Conservation (phyloP, 768 basidiomycete species). For the Udeniomyces megalosporus region DNA sequence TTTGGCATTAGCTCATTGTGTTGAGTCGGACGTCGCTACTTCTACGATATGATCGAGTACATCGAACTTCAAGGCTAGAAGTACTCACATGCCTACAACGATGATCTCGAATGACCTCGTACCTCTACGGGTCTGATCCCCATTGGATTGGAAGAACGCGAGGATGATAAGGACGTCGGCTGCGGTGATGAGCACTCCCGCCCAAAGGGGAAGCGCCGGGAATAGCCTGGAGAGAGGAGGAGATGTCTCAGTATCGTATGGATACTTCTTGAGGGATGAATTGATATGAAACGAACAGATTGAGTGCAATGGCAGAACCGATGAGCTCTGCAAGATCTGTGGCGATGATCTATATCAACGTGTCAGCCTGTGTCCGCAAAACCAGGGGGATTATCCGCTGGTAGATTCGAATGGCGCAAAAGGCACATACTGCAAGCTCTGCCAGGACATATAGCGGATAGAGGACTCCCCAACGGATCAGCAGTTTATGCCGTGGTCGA, state of each 20-base stretch:
- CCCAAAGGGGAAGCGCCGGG: slow-evolving; percentile 51
- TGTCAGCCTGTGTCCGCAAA: neutral
- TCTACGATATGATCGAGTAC: no score
- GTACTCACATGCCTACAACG: slow-evolving; percentile 24
- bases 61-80: no score
- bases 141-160: slow-evolving; percentile 34
- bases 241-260: no score
- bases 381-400: neutral
- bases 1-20: no score
- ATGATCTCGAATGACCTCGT: slow-evolving; percentile 30
- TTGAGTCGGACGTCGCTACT: no score
- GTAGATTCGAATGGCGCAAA: neutral
- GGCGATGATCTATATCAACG: slow-evolving; percentile 18
- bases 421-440: slow-evolving; percentile 51
- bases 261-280: no score
- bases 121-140: slow-evolving; percentile 24
- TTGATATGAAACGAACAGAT: slow-evolving; percentile 32
- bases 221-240: slow-evolving; percentile 36
- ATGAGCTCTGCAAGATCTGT: slow-evolving; percentile 70
- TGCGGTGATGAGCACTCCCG: slow-evolving; percentile 51
- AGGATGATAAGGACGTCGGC: slow-evolving; percentile 56
- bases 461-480: slow-evolving; percentile 44
- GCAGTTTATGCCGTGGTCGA: slow-evolving; percentile 41
- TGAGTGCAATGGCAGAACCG: slow-evolving; percentile 63
- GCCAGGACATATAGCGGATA: slow-evolving; percentile 47